Evolutionary conservation across 306 rosid genomes (phyloP), one percentile per base, ranked within the genome.

Genomic region (Vigna angularis): DNA sequence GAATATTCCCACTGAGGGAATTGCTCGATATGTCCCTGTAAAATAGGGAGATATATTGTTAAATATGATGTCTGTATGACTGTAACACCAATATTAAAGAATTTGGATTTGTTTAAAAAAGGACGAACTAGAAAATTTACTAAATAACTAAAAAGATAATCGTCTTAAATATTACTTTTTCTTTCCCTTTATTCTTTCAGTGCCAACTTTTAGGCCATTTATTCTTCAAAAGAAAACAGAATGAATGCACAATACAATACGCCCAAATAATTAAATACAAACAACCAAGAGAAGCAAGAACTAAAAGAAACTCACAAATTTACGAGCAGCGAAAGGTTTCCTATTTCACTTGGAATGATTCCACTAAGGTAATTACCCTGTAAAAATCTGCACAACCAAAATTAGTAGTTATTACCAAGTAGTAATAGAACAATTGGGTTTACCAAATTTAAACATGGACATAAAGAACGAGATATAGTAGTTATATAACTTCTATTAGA

Each of bases 281-380:
- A 49, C 68, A 76, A 74, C 16, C 1, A 82, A 36, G 30, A 48
- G 15, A 55, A 50, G 84, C 62, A 61, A 28, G 53, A 71, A 74
- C 71, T 70, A 78, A 55, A 78, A 32, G 49, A 74, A 73, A 89
- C 98, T 90, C 76, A 96, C 99, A 93, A 83, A 80, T 81, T 78
- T 83, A 87, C 75, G 70, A 96, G 94, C 77, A 77, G 93, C 15
- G 88, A 86, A 72, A 96, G 97, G 75, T 83, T 87, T 86, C 99
- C 98, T 78, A 93, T 73, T 82, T 93, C 98, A 78, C 76, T 83
- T 78, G 99, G 98, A 83, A 96, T 88, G 44, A 51, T 32, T 61
- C 98, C 98, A 70, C 97, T 86, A n/a, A 96, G 88, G 85, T 93
- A 96, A 93, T 96, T 93, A 78, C 94, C 93, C 91, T 96, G 99